These are phyloP conservation scores for Telfairia occidentalis DNA, from an alignment of 331 rosid species.

Conservation along the genomic window DNA sequence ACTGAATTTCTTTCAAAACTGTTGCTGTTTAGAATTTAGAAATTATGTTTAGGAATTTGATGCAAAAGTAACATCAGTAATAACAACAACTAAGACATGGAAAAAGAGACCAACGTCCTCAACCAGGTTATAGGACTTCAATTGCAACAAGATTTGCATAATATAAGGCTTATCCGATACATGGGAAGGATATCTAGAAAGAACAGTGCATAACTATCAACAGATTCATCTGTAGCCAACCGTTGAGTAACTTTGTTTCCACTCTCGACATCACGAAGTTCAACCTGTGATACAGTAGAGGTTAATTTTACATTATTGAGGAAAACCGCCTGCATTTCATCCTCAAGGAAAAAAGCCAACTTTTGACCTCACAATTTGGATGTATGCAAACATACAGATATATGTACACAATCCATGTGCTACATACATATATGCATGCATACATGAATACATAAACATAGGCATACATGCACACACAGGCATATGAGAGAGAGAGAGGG, in stretches of 20 bases:
- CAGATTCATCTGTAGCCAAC: constrained; percentile 51
- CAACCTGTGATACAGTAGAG: constrained; percentile 32
- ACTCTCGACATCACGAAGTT: constrained; percentile 71
- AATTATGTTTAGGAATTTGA: neutral
- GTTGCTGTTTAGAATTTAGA: neutral
- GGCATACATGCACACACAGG: neutral
- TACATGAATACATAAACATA: neutral
- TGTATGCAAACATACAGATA: neutral
- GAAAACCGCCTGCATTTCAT: neutral
- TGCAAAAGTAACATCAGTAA: neutral
- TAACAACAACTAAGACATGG: neutral
- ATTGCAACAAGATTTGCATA: neutral
- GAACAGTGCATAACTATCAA: constrained; percentile 53
- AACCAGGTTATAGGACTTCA: neutral
- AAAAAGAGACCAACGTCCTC: neutral
- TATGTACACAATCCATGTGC: neutral
- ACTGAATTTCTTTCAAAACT: neutral
- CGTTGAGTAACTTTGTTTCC: constrained; percentile 81
- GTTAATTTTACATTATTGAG: neutral
- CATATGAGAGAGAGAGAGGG: neutral
- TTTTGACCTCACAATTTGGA: neutral
- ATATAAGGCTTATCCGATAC: neutral
- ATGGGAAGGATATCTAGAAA: neutral
- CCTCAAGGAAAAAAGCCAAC: neutral
- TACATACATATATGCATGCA: neutral